Evolutionary conservation across 352 stramenopile species (phyloP), one percentile per base, ranked within the genome.

Genomic region (Thalassiosira hispida): DNA sequence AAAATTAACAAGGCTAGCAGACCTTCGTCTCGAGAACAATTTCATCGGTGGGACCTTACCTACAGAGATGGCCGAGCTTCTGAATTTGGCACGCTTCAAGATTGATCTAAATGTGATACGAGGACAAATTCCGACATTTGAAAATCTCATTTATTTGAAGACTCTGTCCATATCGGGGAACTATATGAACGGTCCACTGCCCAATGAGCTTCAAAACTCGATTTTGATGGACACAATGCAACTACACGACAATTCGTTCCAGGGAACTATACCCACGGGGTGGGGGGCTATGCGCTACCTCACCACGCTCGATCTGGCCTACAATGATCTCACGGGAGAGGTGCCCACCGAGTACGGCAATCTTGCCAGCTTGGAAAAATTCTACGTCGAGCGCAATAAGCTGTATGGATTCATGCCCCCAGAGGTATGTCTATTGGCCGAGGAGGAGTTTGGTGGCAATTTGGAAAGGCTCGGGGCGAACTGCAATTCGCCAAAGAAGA

Each of bases 211-310:
- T 0, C 12, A 31, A 16, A 69, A 84, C 38, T 69, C 81, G 14
- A 11, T 33, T 16, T 14, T 68, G 14, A 66, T 89, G 44, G 60
- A 78, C 53, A 61, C 63, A 35, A 9, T 89, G 22, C 42, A 85
- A 40, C 22, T 85, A n/a, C 76, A 88, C 60, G 57, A 73, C 22
- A 88, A 88, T 53, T 67, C 73, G 6, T 76, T 89, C 5, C 62
- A 23, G 16, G 77, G 81, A 12, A 81, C 42, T 6, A 76, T 90
- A 57, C 77, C 84, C 0, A 55, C 52, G 2, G 67, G 74, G 55
- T 51, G 85, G 40, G 81, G 74, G 22, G 14, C 63, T 6, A 73
- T 88, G 52, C 62, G 22, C 38, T 46, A 75, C 27, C 62, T 88
- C 49, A 60, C 71, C 16, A 51, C 74, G 49, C 27, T 88, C 18